Evolutionary conservation across 2,329 filamentous ascomycete species (phyloP).

Genomic region (Aspergillus piperis): DNA sequence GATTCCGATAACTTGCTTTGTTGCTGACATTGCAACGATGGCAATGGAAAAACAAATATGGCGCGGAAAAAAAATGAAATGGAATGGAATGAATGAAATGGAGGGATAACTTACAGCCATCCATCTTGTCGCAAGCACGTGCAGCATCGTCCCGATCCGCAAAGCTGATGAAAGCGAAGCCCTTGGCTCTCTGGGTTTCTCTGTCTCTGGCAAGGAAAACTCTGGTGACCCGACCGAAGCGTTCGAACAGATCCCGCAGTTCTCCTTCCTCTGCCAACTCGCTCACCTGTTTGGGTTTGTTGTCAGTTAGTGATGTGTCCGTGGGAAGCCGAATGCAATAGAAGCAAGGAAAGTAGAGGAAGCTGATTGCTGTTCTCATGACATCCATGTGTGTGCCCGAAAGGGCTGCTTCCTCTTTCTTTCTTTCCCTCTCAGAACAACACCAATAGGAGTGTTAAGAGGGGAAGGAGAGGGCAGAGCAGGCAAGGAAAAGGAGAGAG

Average conservation of each 20-base stretch:
- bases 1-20: background rate
- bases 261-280: conserved; percentile 97
- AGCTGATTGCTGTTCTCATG: background rate
- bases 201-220: conserved; percentile 98
- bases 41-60: background rate
- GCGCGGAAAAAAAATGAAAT: background rate
- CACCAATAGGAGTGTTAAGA: background rate
- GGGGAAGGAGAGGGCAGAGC: background rate
- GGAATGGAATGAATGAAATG: conserved; percentile 5
- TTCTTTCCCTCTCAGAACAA: background rate
- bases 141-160: conserved; percentile 86
- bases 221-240: conserved; percentile 92
- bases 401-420: background rate
- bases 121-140: conserved; percentile 95
- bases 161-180: conserved; percentile 98
- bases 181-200: conserved; percentile 94
- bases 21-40: background rate
- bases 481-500: background rate
- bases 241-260: conserved; percentile 95
- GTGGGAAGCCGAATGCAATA: background rate
- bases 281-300: conserved; percentile 65
- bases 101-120: conserved; percentile 67
- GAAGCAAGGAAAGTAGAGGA: conserved; percentile 10
- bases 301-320: background rate
- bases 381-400: background rate